These are phyloP conservation scores for Solanum clarkiae DNA, from an alignment of 257 asterid genomes.

Conservation along the genomic window DNA sequence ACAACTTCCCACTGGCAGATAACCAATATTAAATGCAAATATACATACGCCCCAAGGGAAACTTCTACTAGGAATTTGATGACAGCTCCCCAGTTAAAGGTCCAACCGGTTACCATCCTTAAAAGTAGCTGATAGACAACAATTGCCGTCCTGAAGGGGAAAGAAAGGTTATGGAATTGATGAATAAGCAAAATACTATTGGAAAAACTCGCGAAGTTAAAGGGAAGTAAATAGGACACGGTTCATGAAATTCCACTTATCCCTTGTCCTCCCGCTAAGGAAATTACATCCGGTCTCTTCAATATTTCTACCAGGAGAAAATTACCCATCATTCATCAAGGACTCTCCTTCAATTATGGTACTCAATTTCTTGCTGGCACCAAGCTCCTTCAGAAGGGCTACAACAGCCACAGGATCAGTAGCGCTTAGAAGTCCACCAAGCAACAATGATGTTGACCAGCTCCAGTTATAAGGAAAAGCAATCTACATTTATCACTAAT, in stretches of 20 bases:
- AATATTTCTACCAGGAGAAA: background rate
- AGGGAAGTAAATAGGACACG: background rate
- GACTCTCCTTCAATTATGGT: slow-evolving; percentile 99
- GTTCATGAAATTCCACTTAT: background rate
- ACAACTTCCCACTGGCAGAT: slow-evolving; percentile 1
- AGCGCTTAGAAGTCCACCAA: slow-evolving; percentile 98
- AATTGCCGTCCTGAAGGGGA: slow-evolving; percentile 78
- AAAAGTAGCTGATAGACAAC: slow-evolving; percentile 83
- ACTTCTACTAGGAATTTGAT: slow-evolving; percentile 56
- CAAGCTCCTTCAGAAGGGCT: slow-evolving; percentile 89
- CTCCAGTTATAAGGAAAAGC: slow-evolving; percentile 86
- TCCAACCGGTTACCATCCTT: slow-evolving; percentile 83
- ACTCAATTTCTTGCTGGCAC: slow-evolving; percentile 90
- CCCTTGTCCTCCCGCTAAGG: background rate
- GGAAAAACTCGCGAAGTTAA: background rate
- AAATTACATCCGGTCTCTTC: background rate
- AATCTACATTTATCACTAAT: slow-evolving; percentile 36
- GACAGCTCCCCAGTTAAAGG: slow-evolving; percentile 54
- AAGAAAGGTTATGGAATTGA: background rate
- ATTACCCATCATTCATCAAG: slow-evolving; percentile 94
- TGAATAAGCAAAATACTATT: background rate
- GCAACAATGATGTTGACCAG: slow-evolving; percentile 88
- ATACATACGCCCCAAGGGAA: slow-evolving; percentile 92
- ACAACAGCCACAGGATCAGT: slow-evolving; percentile 99
- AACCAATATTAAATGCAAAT: slow-evolving; percentile 6